phyloP scores from a whole-genome alignment of 768 basidiomycete genomes.

The Suillus americanus region DNA sequence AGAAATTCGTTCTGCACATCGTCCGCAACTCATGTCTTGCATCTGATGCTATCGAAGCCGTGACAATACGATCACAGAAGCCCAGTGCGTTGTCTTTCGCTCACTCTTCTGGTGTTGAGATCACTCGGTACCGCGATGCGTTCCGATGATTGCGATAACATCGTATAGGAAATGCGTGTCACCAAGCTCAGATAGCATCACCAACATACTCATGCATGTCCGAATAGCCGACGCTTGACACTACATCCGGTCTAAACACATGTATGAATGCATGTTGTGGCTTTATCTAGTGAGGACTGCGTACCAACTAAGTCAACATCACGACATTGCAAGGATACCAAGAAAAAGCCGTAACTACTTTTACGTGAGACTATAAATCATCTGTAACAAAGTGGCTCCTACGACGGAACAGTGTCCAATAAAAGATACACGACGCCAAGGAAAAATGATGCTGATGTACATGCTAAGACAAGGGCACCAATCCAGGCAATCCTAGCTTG shows the following conservation, averaged over 20 bases:
- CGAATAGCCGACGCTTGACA: background rate
- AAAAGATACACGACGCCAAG: background rate
- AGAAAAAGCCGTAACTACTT: no score
- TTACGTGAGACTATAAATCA: no score
- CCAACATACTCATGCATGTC: background rate
- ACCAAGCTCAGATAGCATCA: background rate
- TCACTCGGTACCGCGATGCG: constrained; percentile 40
- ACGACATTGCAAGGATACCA: no score
- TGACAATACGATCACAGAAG: constrained; percentile 61
- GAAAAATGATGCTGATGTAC: background rate
- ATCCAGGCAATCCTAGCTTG: background rate
- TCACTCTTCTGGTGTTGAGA: constrained; percentile 41
- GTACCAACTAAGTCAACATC: no score
- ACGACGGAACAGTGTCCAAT: background rate
- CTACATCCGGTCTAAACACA: no score
- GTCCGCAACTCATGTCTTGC: constrained; percentile 38
- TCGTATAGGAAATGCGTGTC: background rate
- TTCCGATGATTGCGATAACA: background rate
- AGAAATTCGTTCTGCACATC: constrained; percentile 53
- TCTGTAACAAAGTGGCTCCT: background rate
- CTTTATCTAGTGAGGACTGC: no score
- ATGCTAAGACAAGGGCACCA: background rate
- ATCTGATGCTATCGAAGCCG: constrained; percentile 33
- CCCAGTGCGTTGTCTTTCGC: constrained; percentile 72
- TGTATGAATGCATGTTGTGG: no score